Evolutionary conservation across 2,329 filamentous ascomycete species (phyloP).

Genomic region (Drechslerella dactyloides): DNA sequence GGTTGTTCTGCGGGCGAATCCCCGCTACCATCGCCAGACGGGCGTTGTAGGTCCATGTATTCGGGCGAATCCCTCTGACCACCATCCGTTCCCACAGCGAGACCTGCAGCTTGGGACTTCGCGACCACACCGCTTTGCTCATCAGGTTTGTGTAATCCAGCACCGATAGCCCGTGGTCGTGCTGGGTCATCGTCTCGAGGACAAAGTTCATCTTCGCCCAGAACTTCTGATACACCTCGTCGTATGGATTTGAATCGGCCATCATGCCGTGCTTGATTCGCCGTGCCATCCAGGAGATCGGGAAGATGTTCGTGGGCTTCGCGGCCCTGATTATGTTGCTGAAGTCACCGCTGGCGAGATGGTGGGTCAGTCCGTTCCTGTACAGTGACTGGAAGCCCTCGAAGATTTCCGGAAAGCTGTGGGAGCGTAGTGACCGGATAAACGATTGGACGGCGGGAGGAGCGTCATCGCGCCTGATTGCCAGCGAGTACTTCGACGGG

Average conservation of each 20-base stretch:
- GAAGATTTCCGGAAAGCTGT: slow-evolving; percentile 23
- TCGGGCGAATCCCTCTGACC: slow-evolving; percentile 29
- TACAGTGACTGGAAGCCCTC: slow-evolving; percentile 23
- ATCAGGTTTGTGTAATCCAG: slow-evolving; percentile 49
- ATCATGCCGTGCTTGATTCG: slow-evolving; percentile 27
- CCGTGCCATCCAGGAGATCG: slow-evolving; percentile 28
- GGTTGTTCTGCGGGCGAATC: slow-evolving; percentile 22
- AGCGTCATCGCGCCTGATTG: not conserved
- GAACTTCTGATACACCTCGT: slow-evolving; percentile 17
- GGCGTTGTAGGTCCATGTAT: slow-evolving; percentile 49
- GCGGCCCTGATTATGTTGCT: slow-evolving; percentile 38
- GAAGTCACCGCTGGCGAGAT: slow-evolving; percentile 36
- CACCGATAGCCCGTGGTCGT: slow-evolving; percentile 29
- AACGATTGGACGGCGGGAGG: slow-evolving; percentile 33
- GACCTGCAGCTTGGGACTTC: slow-evolving; percentile 8
- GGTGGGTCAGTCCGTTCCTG: slow-evolving; percentile 17
- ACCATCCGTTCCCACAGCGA: slow-evolving; percentile 40
- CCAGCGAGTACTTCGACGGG: slow-evolving; percentile 34
- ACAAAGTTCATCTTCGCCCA: slow-evolving; percentile 40
- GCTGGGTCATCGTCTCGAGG: slow-evolving; percentile 28
- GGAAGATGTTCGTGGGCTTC: slow-evolving; percentile 32
- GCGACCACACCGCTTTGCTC: slow-evolving; percentile 45
- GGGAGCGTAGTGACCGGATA: slow-evolving; percentile 13
- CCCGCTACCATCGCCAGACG: slow-evolving; percentile 41
- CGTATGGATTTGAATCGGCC: slow-evolving; percentile 25